Conservation (phyloP, 352 stramenopile genomes). For the Globisporangium abappressorium region DNA sequence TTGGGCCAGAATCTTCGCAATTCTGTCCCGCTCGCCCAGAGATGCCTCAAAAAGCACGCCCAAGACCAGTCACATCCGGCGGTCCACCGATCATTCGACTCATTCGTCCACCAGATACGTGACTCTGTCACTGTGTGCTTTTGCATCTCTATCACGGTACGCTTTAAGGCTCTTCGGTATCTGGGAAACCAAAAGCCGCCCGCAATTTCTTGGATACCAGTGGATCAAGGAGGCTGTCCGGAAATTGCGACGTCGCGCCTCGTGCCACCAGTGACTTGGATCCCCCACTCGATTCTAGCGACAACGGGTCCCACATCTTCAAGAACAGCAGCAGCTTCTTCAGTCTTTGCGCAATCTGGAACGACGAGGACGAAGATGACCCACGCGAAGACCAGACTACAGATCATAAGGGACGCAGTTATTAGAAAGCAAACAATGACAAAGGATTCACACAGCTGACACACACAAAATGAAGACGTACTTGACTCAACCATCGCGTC, state of each 20-base stretch:
- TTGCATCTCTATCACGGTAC: background rate
- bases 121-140: background rate
- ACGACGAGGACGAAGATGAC: conserved; percentile 16
- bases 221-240: conserved; percentile 29
- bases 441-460: background rate
- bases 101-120: conserved; percentile 29
- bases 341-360: conserved; percentile 49
- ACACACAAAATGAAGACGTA: conserved; percentile 14
- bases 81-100: conserved; percentile 40
- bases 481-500: conserved; percentile 34
- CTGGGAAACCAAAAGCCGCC: conserved; percentile 37
- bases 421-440: background rate
- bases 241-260: conserved; percentile 27
- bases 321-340: conserved; percentile 54
- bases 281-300: conserved; percentile 21
- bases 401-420: background rate
- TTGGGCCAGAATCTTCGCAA: background rate
- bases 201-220: conserved; percentile 22
- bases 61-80: conserved; percentile 40
- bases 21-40: conserved; percentile 11
- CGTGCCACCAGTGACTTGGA: conserved; percentile 32
- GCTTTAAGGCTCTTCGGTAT: background rate
- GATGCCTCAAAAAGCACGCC: conserved; percentile 10
- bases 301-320: conserved; percentile 44
- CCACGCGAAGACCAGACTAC: conserved; percentile 28